Evolutionary conservation across 1,139 yeast genomes (phyloP).

Genomic region (Hemisphaericaspora subhashii): DNA sequence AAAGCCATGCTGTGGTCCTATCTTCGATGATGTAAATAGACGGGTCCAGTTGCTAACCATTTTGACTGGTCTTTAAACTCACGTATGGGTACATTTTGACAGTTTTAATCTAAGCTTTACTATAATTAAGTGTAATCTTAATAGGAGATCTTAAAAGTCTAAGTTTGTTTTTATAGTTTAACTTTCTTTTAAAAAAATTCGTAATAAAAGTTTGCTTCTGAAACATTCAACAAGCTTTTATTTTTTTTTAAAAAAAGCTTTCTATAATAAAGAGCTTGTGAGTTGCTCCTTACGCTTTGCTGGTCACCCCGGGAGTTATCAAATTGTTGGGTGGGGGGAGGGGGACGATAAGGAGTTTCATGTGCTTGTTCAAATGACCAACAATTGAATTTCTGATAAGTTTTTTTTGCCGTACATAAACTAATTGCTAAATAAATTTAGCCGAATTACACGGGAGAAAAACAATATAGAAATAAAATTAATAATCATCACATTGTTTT

Average conservation of each 20-base stretch:
- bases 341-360: background rate
- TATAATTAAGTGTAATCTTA: too few relatives aligned
- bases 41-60: too few relatives aligned
- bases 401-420: background rate
- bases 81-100: background rate
- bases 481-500: background rate
- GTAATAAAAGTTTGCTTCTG: too few relatives aligned
- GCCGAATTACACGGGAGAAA: conserved; percentile 2
- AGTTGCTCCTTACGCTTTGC: background rate
- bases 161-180: background rate
- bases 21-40: too few relatives aligned
- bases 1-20: too few relatives aligned
- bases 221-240: too few relatives aligned
- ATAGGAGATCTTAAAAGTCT: background rate
- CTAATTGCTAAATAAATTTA: background rate
- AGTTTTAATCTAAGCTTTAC: background rate
- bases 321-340: background rate
- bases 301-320: background rate
- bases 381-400: too few relatives aligned
- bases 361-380: background rate
- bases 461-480: background rate
- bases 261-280: too few relatives aligned
- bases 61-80: background rate
- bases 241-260: too few relatives aligned
- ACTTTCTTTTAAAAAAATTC: too few relatives aligned